A percentile compares a stretch with the other conserved stretches of the same genome.
Conservation (phyloP, 2,329 filamentous ascomycete genomes). For the Fusarium sp. region DNA sequence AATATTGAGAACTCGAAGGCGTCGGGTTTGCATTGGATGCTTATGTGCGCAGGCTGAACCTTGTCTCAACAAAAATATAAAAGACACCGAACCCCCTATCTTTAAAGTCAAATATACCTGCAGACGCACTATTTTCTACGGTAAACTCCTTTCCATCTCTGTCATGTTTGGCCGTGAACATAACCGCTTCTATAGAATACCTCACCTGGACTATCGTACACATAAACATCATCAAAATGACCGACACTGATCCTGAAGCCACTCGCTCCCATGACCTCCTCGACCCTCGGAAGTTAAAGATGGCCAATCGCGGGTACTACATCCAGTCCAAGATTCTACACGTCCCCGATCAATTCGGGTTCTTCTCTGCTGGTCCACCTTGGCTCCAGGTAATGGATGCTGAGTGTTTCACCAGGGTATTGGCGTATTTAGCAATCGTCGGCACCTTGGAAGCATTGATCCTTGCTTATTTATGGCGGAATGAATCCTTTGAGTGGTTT, state of each 20-base stretch:
- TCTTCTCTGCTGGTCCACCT: constrained; percentile 5
- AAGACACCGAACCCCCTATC: background rate
- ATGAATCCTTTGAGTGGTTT: background rate
- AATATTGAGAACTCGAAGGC: background rate
- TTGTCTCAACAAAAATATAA: background rate
- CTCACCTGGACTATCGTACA: too few relatives aligned
- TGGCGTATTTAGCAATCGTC: background rate
- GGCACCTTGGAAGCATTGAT: background rate
- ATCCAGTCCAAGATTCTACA: constrained; percentile 5
- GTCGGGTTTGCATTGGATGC: too few relatives aligned
- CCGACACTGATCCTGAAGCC: background rate
- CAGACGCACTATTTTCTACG: background rate
- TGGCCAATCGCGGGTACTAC: background rate
- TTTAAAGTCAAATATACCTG: background rate
- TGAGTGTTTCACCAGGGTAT: background rate
- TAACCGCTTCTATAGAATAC: background rate
- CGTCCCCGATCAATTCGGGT: constrained; percentile 9
- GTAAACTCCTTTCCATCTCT: background rate
- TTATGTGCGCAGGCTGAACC: background rate
- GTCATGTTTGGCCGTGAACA: background rate
- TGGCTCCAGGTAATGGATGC: background rate
- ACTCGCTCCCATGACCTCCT: background rate
- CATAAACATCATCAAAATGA: background rate
- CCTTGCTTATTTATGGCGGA: background rate
- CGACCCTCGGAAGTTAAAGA: background rate